Evolutionary conservation across 2,329 filamentous ascomycete species (phyloP), one percentile per base, ranked within the genome.

Genomic region (Hypoxylon sp.): DNA sequence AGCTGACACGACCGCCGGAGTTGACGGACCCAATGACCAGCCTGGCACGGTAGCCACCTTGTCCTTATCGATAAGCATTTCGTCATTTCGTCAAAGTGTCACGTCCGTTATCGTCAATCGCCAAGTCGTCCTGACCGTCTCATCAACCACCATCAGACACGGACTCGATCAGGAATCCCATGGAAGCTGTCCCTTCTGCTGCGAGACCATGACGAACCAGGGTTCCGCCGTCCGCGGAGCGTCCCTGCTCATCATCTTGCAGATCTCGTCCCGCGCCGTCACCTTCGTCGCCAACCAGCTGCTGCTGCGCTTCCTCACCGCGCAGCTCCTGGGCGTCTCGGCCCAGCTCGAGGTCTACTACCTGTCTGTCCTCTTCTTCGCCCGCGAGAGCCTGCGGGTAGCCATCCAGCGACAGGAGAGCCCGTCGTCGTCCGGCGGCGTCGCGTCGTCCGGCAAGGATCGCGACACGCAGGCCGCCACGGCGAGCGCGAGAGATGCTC

Each of bases 231-330:
- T 91, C 48, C 85, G 86, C 58, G 92, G 91, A 53, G 92, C 92
- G 49, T 90, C 90, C 11, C 88, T 95, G 70, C 85, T 99, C 65
- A 96, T 99, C 71, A 78, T 91, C 48, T 86, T 97, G 40, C 95
- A 98, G 76, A 81, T 99, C 63, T 82, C 83, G 40, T 97, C 94
- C n/a, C 89, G 94, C 58, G 87, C 88, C 51, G 79, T 96, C 63
- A 98, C 94, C 20, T 99, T 99, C 76, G 76, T 89, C 65, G 90
- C 95, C 71, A 99, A 98, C 77, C 94, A 99, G 74, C 74, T 96
- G 31, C 84, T 99, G 24, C 83, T 99, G 6, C 91, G 94, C 29
- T 94, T 90, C 72, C 79, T 98, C 40, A 96, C 92, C 1, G 93
- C 95, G 0, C 84, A 89, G 56, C 82, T 96, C 0, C 83, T 99